These are phyloP conservation scores for Skeletonema potamos DNA, from an alignment of 108 stramenopile genomes.

Conservation along the genomic window DNA sequence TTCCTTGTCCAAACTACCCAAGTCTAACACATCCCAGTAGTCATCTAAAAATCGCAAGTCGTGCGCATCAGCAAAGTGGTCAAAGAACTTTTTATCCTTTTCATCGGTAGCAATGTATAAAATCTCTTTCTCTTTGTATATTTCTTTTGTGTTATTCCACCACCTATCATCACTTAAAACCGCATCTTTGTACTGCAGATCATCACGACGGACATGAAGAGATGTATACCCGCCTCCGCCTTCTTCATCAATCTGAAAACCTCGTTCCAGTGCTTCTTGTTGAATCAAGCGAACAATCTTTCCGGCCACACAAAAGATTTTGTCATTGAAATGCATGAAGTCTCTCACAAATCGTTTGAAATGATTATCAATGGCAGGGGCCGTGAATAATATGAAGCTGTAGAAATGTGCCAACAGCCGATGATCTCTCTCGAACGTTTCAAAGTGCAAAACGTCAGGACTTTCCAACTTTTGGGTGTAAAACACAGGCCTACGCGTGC, in stretches of 20 bases:
- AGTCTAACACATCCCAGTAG: conserved; percentile 66
- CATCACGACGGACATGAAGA: conserved; percentile 85
- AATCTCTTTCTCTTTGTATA: conserved; percentile 39
- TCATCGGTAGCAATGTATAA: conserved; percentile 89
- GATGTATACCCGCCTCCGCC: conserved; percentile 79
- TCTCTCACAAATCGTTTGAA: conserved; percentile 83
- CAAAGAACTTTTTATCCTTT: conserved; percentile 73
- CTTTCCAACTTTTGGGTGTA: conserved; percentile 33
- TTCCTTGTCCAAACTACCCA: conserved; percentile 75
- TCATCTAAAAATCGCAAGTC: conserved; percentile 80
- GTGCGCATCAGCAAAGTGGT: conserved; percentile 64
- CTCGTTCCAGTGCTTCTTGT: conserved; percentile 53
- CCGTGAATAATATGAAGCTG: conserved; percentile 72
- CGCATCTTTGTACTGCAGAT: conserved; percentile 84
- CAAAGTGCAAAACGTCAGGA: conserved; percentile 74
- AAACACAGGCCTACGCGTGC: conserved; percentile 28
- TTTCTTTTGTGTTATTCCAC: conserved; percentile 52
- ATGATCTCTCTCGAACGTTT: conserved; percentile 46
- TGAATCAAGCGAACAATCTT: conserved; percentile 84
- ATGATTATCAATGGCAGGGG: conserved; percentile 69
- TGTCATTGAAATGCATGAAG: conserved; percentile 82
- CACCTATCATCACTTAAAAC: conserved; percentile 67
- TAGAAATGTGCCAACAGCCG: conserved; percentile 90
- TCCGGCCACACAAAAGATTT: conserved; percentile 89
- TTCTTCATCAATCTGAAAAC: conserved; percentile 59